These are phyloP conservation scores for Boletus tylopilopsis DNA, from an alignment of 768 basidiomycete genomes.

Conservation along the genomic window DNA sequence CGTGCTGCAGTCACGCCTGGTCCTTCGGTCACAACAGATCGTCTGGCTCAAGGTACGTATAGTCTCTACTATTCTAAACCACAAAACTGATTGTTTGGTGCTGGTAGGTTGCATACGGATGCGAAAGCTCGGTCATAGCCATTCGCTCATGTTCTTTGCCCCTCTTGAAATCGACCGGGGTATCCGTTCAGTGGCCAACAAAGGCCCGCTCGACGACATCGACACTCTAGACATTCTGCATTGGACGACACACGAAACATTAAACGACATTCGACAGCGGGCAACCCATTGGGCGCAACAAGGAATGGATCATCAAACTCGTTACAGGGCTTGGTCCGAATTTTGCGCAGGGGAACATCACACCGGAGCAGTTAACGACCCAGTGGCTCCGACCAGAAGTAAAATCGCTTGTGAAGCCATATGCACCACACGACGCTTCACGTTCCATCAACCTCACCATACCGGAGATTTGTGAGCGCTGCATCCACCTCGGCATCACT, in stretches of 20 bases:
- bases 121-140: slow-evolving; percentile 43
- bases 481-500: slow-evolving; percentile 26
- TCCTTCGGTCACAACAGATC: slow-evolving; percentile 49
- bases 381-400: slow-evolving; percentile 41
- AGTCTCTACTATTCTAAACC: too few relatives aligned
- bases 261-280: slow-evolving; percentile 34
- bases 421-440: slow-evolving; percentile 11
- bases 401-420: slow-evolving; percentile 35
- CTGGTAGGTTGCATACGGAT: slow-evolving; percentile 47
- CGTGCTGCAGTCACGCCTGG: slow-evolving; percentile 32
- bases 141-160: slow-evolving; percentile 45
- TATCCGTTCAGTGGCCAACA: slow-evolving; percentile 29
- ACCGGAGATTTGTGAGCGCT: slow-evolving; percentile 25
- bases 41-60: slow-evolving; percentile 39
- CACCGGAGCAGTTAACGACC: background rate
- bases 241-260: slow-evolving; percentile 46
- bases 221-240: slow-evolving; percentile 34
- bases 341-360: slow-evolving; percentile 11
- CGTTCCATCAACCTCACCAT: background rate
- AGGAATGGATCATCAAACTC: slow-evolving; percentile 32
- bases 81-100: background rate
- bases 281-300: slow-evolving; percentile 42
- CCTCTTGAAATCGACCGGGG: slow-evolving; percentile 36
- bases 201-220: background rate
- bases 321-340: slow-evolving; percentile 20